These are phyloP conservation scores for Phaeolepiota aurea DNA, from an alignment of 768 basidiomycete genomes.

Conservation along the genomic window DNA sequence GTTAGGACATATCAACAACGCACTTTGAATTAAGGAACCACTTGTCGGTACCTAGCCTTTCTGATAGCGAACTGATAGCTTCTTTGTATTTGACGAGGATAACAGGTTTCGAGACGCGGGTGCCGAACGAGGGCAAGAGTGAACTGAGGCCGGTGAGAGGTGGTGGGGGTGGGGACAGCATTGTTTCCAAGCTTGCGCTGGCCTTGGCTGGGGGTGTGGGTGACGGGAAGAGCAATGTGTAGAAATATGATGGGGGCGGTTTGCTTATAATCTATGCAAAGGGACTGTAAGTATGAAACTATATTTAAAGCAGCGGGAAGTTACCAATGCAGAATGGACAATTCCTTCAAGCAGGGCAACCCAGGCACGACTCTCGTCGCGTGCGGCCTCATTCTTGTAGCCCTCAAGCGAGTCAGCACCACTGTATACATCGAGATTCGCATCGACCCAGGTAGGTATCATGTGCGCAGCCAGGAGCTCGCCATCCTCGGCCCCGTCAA, in stretches of 20 bases:
- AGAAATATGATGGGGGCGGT: slow-evolving; percentile 33
- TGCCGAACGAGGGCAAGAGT: slow-evolving; percentile 51
- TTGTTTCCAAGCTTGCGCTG: slow-evolving; percentile 31
- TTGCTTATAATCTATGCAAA: slow-evolving; percentile 39
- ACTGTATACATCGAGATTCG: slow-evolving; percentile 29
- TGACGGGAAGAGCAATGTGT: slow-evolving; percentile 30
- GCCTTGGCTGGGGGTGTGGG: slow-evolving; percentile 12
- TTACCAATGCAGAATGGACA: slow-evolving; percentile 72
- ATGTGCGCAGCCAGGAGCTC: slow-evolving; percentile 55
- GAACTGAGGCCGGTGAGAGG: slow-evolving; percentile 65
- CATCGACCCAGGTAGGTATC: slow-evolving; percentile 73
- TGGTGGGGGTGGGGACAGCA: slow-evolving; percentile 58
- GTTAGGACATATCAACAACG: too few species aligned
- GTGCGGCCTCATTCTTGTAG: slow-evolving; percentile 47
- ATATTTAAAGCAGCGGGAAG: too few species aligned
- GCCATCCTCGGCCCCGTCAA: slow-evolving; percentile 21
- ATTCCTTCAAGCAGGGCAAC: slow-evolving; percentile 68
- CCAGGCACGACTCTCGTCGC: slow-evolving; percentile 79
- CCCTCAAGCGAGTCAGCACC: slow-evolving; percentile 49
- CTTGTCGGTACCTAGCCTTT: slow-evolving; percentile 64
- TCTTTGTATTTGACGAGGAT: slow-evolving; percentile 58
- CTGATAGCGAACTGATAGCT: slow-evolving; percentile 65
- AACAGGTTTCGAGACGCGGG: slow-evolving; percentile 40
- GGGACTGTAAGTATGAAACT: slow-evolving; percentile 4
- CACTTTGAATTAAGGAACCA: slow-evolving; percentile 82